Evolutionary conservation across 495 filamentous ascomycete species (phyloP).

Genomic region (Penicillium coprophilum): DNA sequence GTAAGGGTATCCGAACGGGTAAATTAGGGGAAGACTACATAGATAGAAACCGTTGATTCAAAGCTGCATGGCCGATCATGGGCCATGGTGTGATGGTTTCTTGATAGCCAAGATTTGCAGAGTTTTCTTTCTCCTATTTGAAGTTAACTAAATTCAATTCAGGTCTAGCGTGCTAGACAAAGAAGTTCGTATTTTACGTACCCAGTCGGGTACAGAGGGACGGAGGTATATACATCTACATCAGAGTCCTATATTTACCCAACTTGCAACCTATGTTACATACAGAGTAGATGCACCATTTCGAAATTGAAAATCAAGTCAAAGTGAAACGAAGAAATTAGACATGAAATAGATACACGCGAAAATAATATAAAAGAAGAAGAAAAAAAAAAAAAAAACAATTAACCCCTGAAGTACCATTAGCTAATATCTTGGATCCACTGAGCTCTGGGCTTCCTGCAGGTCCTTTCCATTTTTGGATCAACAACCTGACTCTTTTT

Average conservation of each 20-base stretch:
- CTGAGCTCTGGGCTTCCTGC: conserved; percentile 41
- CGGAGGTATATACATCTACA: too few species aligned
- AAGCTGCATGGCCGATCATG: conserved; percentile 28
- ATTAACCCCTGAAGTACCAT: conserved; percentile 15
- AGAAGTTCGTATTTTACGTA: conserved; percentile 4
- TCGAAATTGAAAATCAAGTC: too few species aligned
- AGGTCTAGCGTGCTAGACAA: conserved; percentile 13
- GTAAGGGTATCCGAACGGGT: conserved; percentile 23
- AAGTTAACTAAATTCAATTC: conserved; percentile 1
- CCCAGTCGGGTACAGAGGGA: too few species aligned
- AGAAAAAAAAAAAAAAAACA: conserved; percentile 2
- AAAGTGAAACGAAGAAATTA: background rate
- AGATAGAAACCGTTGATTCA: conserved; percentile 14
- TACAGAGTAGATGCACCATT: too few species aligned
- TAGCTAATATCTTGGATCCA: conserved; percentile 19
- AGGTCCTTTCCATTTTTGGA: conserved; percentile 41
- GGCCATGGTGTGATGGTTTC: conserved; percentile 22
- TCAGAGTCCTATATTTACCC: too few species aligned
- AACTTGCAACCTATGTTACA: too few species aligned
- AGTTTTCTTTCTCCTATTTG: conserved; percentile 11
- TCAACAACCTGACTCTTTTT: conserved; percentile 35
- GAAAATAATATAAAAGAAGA: conserved; percentile 8
- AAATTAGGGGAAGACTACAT: conserved; percentile 23
- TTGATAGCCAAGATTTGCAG: conserved; percentile 5
- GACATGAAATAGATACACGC: background rate